These are phyloP conservation scores for Aethionema arabicum DNA, from an alignment of 345 rosid genomes.

Conservation along the genomic window DNA sequence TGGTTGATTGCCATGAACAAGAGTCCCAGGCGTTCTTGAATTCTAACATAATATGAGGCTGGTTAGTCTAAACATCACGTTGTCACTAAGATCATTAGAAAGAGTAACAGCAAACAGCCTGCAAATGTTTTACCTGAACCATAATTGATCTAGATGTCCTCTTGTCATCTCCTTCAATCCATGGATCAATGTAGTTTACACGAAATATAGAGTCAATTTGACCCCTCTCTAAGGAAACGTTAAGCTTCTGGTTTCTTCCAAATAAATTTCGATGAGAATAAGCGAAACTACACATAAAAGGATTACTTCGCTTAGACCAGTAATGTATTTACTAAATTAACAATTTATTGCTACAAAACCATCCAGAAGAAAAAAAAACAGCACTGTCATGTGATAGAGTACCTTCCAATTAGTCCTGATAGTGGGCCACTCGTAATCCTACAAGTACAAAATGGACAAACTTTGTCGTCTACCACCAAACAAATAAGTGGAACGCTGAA, in stretches of 20 bases:
- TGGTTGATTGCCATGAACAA: slow-evolving; percentile 86
- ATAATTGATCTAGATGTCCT: slow-evolving; percentile 84
- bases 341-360: slow-evolving; percentile 4
- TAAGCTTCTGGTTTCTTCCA: slow-evolving; percentile 91
- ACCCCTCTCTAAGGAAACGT: slow-evolving; percentile 85
- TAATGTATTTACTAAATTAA: slow-evolving; percentile 7
- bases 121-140: slow-evolving; percentile 64
- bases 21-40: slow-evolving; percentile 93
- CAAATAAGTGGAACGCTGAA: slow-evolving; percentile 17
- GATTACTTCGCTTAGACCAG: slow-evolving; percentile 16
- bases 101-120: background rate
- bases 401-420: slow-evolving; percentile 93
- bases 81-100: slow-evolving; percentile 14
- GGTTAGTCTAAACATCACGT: slow-evolving; percentile 25
- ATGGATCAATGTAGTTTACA: slow-evolving; percentile 91
- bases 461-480: slow-evolving; percentile 9
- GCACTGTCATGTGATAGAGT: slow-evolving; percentile 19
- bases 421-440: slow-evolving; percentile 96
- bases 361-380: slow-evolving; percentile 4
- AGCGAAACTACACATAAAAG: slow-evolving; percentile 81
- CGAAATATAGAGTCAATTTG: slow-evolving; percentile 95
- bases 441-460: slow-evolving; percentile 31
- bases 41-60: slow-evolving; percentile 49
- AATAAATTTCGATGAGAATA: slow-evolving; percentile 93
- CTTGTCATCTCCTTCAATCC: slow-evolving; percentile 98